Evolutionary conservation across 2,329 filamentous ascomycete genomes (phyloP), one percentile per base, ranked within the genome.

Genomic region (Aureobasidium sp.): DNA sequence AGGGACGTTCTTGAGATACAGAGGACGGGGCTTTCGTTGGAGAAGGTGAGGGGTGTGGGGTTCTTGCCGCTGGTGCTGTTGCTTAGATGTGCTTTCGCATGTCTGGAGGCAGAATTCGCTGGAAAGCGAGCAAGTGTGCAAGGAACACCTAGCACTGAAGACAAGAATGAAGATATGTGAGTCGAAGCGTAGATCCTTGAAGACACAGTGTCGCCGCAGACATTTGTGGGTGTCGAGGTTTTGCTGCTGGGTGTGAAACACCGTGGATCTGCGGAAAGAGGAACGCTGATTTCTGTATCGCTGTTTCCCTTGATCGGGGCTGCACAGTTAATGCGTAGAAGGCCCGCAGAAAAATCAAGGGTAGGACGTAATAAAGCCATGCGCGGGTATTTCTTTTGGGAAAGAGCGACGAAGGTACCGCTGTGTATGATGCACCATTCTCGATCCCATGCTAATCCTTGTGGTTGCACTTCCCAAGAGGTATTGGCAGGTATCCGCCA

Each of bases 401-500:
- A 96, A 59, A 99, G 78, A 5, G 88, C 91, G 67, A 87, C 85
- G 0, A 90, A 89, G 1, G 92, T 95, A 47, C 90, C 91, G 69
- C 86, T 83, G 71, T 97, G 92, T 14, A 99, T 81, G 25, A 99
- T 78, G 74, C 93, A 97, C 93, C 94, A 99, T 77, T 97, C 93
- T 64, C 94, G 83, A 72, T 99, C 94, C 91, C 93, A 97, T 9
- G 86, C 88, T 2, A 99, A 78, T 0, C 94, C 94, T 75, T 97
- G 91, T 8, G 82, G 79, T 61, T 83, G 84, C 25, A 97, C 81
- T 67, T 89, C 85, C 94, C 94, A 99, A 14, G 79, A 70, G 7
- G 76, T 77, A 2, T 78, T 81, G 0, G 75, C 64, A 1, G 91
- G 87, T 32, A 97, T 79, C 39, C 78, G 78, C 72, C 88, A 96